Evolutionary conservation across 352 stramenopile species (phyloP).

Genomic region (Pseudoperonospora humuli): DNA sequence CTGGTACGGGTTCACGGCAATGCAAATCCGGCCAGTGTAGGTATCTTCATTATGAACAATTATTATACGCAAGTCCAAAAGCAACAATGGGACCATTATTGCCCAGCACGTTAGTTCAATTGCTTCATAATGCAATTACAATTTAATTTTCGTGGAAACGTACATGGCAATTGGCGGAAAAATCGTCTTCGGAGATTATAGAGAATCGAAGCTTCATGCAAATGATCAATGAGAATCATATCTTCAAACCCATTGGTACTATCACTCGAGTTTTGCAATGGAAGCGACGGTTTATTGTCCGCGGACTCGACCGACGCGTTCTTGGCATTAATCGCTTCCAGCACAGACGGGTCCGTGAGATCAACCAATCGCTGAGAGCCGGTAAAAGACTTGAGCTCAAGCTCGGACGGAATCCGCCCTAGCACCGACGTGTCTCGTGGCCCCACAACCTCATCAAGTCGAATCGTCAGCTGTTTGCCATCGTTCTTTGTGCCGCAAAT

Average conservation of each 20-base stretch:
- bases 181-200: slow-evolving; percentile 77
- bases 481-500: slow-evolving; percentile 40
- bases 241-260: slow-evolving; percentile 63
- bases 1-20: slow-evolving; percentile 84
- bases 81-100: slow-evolving; percentile 6
- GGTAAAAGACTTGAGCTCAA: slow-evolving; percentile 44
- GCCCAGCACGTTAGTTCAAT: background rate
- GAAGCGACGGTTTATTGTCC: slow-evolving; percentile 35
- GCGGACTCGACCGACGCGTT: slow-evolving; percentile 46
- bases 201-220: slow-evolving; percentile 82
- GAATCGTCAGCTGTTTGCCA: slow-evolving; percentile 49
- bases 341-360: slow-evolving; percentile 40
- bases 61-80: slow-evolving; percentile 2
- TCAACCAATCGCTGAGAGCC: slow-evolving; percentile 46
- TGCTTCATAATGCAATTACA: background rate
- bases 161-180: slow-evolving; percentile 74
- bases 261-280: slow-evolving; percentile 63
- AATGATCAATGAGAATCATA: slow-evolving; percentile 84
- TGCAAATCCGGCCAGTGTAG: slow-evolving; percentile 84
- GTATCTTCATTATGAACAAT: slow-evolving; percentile 35
- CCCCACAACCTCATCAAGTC: slow-evolving; percentile 56
- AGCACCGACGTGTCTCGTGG: slow-evolving; percentile 35
- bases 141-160: slow-evolving; percentile 9
- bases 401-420: slow-evolving; percentile 33
- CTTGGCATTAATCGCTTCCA: slow-evolving; percentile 54